These are phyloP conservation scores for Ciborinia camelliae DNA, from an alignment of 2,329 filamentous ascomycete genomes.

Conservation along the genomic window DNA sequence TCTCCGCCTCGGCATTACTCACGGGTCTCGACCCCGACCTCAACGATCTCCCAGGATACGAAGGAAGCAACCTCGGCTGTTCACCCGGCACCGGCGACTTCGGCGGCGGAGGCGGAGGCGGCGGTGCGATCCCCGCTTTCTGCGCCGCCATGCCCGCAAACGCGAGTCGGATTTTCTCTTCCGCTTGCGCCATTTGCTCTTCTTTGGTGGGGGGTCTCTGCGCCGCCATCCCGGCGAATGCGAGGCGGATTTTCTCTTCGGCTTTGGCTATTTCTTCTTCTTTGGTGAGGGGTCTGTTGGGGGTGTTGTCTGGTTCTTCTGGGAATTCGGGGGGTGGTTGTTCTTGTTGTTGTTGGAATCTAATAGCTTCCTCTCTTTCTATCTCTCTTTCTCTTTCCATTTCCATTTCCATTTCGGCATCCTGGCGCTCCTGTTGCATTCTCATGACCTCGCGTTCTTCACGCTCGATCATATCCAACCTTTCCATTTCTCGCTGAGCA, in stretches of 20 bases:
- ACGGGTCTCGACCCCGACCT: too few species aligned
- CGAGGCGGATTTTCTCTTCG: conserved; percentile 23
- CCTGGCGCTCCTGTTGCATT: conserved; percentile 6
- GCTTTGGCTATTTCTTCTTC: conserved; percentile 24
- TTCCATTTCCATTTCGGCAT: not conserved
- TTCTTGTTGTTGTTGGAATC: not conserved
- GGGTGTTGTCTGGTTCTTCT: not conserved
- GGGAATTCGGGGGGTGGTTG: conserved; percentile 5
- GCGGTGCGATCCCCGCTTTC: conserved; percentile 8
- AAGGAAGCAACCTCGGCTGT: too few species aligned
- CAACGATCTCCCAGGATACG: too few species aligned
- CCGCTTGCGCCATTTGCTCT: conserved; percentile 23
- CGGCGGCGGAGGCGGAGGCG: not conserved
- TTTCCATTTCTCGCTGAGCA: conserved; percentile 12
- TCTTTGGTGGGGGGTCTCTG: conserved; percentile 20
- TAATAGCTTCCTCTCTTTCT: conserved; percentile 8
- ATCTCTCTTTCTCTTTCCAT: too few species aligned
- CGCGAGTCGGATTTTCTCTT: conserved; percentile 23
- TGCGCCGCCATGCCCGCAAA: conserved; percentile 24
- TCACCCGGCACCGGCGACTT: too few species aligned
- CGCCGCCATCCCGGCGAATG: conserved; percentile 21
- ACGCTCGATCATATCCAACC: conserved; percentile 5
- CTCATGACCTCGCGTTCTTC: conserved; percentile 11
- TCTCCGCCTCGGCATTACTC: too few species aligned
- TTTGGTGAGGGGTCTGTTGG: conserved; percentile 19